Evolutionary conservation across 768 basidiomycete species (phyloP).

Genomic region (Xerocomellus intermedius): DNA sequence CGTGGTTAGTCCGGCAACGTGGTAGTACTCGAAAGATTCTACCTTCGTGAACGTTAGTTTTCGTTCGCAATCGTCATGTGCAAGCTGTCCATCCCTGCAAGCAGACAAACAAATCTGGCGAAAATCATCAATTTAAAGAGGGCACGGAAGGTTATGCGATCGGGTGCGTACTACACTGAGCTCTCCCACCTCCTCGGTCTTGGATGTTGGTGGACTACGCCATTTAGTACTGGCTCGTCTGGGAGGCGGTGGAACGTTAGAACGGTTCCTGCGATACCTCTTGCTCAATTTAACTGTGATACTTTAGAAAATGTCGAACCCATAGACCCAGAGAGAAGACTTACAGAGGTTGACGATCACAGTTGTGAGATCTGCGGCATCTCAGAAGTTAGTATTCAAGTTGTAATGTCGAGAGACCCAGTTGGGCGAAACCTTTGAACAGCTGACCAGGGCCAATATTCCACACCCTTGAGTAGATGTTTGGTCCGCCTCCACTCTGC

Average conservation of each 20-base stretch:
- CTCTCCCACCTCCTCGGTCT: constrained; percentile 8
- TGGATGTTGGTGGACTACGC: constrained; percentile 1
- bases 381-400: neutral
- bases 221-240: constrained; percentile 8
- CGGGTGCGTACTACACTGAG: constrained; percentile 18
- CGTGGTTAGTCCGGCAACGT: neutral
- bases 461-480: constrained; percentile 18
- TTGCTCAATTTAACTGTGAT: constrained; percentile 11
- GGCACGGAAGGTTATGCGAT: neutral
- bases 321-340: neutral
- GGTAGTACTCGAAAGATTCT: neutral
- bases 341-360: constrained; percentile 10
- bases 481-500: constrained; percentile 11
- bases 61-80: constrained; percentile 21
- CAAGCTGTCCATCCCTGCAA: constrained; percentile 25
- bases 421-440: constrained; percentile 10
- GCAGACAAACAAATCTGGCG: constrained; percentile 27
- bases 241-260: neutral
- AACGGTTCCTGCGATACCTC: neutral
- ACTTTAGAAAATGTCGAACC: neutral
- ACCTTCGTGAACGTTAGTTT: constrained; percentile 28
- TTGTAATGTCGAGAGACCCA: neutral
- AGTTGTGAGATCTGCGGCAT: constrained; percentile 7
- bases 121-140: neutral
- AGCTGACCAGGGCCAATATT: constrained; percentile 7